A percentile compares a stretch with the other conserved stretches of the same genome.
These are phyloP conservation scores for Pyrenula massariospora DNA, from an alignment of 495 filamentous ascomycete species.

Conservation along the genomic window DNA sequence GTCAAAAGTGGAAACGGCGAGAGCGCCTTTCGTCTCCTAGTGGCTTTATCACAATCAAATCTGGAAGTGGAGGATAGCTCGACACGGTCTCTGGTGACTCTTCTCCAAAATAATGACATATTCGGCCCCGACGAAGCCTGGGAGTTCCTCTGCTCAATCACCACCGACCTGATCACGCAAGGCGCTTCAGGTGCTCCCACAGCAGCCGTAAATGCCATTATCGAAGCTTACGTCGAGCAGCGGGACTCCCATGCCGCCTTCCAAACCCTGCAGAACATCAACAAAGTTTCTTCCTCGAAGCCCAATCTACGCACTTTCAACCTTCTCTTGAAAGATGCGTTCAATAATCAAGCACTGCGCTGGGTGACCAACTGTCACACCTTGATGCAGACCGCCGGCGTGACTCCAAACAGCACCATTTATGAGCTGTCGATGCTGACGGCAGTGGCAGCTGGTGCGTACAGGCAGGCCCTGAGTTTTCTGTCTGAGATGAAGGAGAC, in stretches of 20 bases:
- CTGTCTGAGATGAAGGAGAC: background rate
- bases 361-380: background rate
- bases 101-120: constrained; percentile 23
- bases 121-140: constrained; percentile 30
- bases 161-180: constrained; percentile 22
- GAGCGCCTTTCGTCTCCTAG: constrained; percentile 46
- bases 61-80: constrained; percentile 37
- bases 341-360: background rate
- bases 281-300: background rate
- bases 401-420: background rate
- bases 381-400: background rate
- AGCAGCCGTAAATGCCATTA: constrained; percentile 48
- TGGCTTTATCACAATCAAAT: constrained; percentile 56
- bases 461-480: background rate
- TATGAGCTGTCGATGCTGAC: background rate
- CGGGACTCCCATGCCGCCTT: constrained; percentile 16
- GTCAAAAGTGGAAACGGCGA: constrained; percentile 37
- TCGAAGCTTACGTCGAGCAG: constrained; percentile 39
- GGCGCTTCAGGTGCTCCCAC: constrained; percentile 32
- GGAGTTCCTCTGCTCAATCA: constrained; percentile 39
- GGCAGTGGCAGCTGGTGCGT: background rate
- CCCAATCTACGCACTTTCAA: background rate
- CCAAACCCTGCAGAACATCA: background rate
- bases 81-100: constrained; percentile 42
- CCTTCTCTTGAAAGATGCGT: background rate